Evolutionary conservation across 352 stramenopile genomes (phyloP).

Genomic region (Peronospora belbahrii): DNA sequence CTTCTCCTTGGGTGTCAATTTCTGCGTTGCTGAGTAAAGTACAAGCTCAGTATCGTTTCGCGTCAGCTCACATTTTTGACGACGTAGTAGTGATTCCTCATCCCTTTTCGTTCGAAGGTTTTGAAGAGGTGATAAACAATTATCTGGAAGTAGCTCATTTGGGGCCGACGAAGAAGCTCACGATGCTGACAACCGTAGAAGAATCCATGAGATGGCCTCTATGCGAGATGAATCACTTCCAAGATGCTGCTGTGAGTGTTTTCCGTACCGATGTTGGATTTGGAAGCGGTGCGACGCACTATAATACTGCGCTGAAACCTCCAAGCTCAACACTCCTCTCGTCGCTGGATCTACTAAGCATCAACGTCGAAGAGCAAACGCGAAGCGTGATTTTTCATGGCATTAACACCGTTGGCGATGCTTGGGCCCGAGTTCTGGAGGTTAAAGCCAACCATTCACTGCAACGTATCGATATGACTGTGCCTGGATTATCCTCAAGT

Average conservation of each 20-base stretch:
- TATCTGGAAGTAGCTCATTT: conserved; percentile 2
- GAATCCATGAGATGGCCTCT: conserved; percentile 17
- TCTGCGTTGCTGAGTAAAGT: conserved; percentile 11
- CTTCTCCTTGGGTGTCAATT: conserved; percentile 2
- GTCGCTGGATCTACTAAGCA: conserved; percentile 15
- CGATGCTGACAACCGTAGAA: conserved; percentile 19
- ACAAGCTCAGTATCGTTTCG: conserved; percentile 9
- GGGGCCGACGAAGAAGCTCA: conserved; percentile 15
- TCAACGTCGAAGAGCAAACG: conserved; percentile 23
- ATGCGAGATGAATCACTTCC: conserved; percentile 2
- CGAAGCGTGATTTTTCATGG: conserved; percentile 11
- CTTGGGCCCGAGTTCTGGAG: conserved; percentile 4
- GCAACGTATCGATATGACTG: conserved; percentile 32
- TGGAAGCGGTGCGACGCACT: background rate
- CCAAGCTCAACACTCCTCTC: conserved; percentile 6
- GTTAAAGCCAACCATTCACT: background rate
- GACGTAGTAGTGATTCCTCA: conserved; percentile 12
- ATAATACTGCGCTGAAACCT: conserved; percentile 1
- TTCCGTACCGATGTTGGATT: background rate
- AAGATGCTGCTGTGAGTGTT: conserved; percentile 5
- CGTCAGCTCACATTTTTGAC: conserved; percentile 7
- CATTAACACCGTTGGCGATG: conserved; percentile 9
- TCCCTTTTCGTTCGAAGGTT: conserved; percentile 12
- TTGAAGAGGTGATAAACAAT: conserved; percentile 20
- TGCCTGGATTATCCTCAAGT: conserved; percentile 19